Evolutionary conservation across 306 rosid genomes (phyloP), one percentile per base, ranked within the genome.

Genomic region (Ammopiptanthus mongolicus): DNA sequence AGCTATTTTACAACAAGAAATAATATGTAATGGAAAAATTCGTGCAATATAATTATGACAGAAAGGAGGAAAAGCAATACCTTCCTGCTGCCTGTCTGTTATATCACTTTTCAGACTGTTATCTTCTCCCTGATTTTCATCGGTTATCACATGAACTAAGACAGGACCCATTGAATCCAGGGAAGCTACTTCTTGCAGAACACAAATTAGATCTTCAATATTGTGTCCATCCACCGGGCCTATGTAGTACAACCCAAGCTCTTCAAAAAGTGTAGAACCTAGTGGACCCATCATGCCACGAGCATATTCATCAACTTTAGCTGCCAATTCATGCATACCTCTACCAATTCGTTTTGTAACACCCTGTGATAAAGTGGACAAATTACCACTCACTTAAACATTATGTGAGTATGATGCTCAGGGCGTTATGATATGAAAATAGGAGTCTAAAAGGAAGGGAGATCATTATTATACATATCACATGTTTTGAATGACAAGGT

Each of bases 171-270:
- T 87, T 4, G 98, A 90, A 88, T 91, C 84, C 41, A 94, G 83
- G 71, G 97, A 91, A 55, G 97, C 94, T 65, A 94, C 98, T 88
- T 88, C 89, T 84, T 85, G 86, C 72, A 94, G 82, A 84, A 91
- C 95, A 76, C 87, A 84, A 74, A 90, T 69, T 13, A 94, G 85
- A 75, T 94, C 96, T 75, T 91, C 97, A 61, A 94, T 70, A 69
- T 94, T 90, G 84, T 88, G 91, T 75, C 98, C 98, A 79, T 94
- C 97, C 65, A 94, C 96, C 18, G 97, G 98, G 33, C 98, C 98
- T 58, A 94, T 94, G 80, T 91, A 91, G 75, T 94, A 94, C 84
- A 94, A 76, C 52, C 98, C 98, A 74, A 94, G 98, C 86, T 94
- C 96, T 79, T 94, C 98, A 80, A 94, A 94, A 75, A 94, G 97